Evolutionary conservation across 139 green algal species (phyloP), one percentile per base, ranked within the genome.

Genomic region (Gonium pectorale): DNA sequence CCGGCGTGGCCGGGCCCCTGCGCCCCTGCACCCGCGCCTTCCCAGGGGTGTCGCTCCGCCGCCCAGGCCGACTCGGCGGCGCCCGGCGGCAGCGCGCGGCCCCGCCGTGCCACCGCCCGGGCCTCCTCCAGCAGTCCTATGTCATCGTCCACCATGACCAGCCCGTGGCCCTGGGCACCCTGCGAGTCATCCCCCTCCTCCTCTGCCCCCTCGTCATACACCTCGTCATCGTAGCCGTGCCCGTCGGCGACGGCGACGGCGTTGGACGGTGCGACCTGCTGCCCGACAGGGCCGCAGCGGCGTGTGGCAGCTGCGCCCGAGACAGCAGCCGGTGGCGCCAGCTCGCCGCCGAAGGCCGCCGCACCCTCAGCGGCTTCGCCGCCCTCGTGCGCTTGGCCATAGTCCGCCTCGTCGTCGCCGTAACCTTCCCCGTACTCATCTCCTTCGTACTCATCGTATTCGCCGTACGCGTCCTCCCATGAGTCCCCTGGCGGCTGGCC

Each of bases 141-240:
- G 29, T 74, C 77, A 62, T 83, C 77, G 35, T 83, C 77, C 11
- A 81, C 56, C 15, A 81, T 52, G 3, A 54, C 41, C n/a, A 81
- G 41, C 5, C 74, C 74, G 8, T 68, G 6, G 29, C 5, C 67
- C 11, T 56, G 11, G 19, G 19, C 26, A 56, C 44, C 13, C 17
- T 40, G 40, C 40, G 13, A 24, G 40, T 37, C 67, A 56, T 74
- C 40, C 44, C 67, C 69, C 29, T 80, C 56, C 2, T 8, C 49
- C 26, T 66, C 40, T 33, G 35, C 71, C 5, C 29, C 69, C 5
- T 78, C 44, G 29, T 44, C n/a, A 26, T 46, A 41, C 29, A 63
- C 44, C 27, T 63, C 69, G 29, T 78, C 44, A 15, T 15, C 46
- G 46, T 54, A 54, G 13, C 46, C 46, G 13, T 54, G n/a, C n/a